Evolutionary conservation across 805 yeast genomes (phyloP).

Genomic region (Ogataea henricii): DNA sequence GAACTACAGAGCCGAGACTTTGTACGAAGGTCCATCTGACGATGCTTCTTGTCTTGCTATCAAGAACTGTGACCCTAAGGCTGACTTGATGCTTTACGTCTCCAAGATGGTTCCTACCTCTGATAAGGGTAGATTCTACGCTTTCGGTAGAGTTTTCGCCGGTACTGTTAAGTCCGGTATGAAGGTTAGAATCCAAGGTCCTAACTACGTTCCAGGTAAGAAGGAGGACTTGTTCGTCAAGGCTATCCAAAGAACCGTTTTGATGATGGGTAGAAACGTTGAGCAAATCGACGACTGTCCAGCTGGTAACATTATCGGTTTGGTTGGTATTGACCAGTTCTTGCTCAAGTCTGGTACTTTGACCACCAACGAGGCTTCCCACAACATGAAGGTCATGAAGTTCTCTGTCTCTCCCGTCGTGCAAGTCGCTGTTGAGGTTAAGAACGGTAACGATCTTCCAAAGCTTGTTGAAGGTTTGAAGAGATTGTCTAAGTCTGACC

Average conservation of each 20-base stretch:
- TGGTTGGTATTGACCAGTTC: constrained; percentile 99
- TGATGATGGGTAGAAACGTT: constrained; percentile 99
- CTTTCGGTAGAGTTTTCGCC: constrained; percentile 99
- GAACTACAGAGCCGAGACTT: constrained; percentile 97
- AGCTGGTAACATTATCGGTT: constrained; percentile 99
- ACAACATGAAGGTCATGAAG: constrained; percentile 99
- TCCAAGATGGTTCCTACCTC: constrained; percentile 99
- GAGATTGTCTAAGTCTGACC: constrained; percentile 99
- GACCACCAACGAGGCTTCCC: constrained; percentile 94
- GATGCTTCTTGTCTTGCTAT: constrained; percentile 90
- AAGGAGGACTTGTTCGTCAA: constrained; percentile 96
- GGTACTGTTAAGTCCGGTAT: constrained; percentile 99
- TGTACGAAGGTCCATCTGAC: constrained; percentile 98
- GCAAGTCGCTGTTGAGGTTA: constrained; percentile 99
- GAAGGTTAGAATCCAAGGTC: constrained; percentile 99
- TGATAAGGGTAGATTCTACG: constrained; percentile 99
- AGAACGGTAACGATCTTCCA: constrained; percentile 99
- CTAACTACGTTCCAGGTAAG: constrained; percentile 98
- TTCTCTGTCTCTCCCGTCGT: constrained; percentile 99
- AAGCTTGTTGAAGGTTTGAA: constrained; percentile 99
- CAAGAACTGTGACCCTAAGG: constrained; percentile 97
- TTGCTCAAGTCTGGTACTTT: constrained; percentile 98
- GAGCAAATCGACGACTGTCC: constrained; percentile 99
- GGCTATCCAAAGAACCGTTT: constrained; percentile 98
- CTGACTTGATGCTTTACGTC: constrained; percentile 98